Percentiles rank a stretch among this genome's conserved stretches.
These are phyloP conservation scores for Clavispora asparagi DNA, from an alignment of 805 yeast species.

Conservation along the genomic window DNA sequence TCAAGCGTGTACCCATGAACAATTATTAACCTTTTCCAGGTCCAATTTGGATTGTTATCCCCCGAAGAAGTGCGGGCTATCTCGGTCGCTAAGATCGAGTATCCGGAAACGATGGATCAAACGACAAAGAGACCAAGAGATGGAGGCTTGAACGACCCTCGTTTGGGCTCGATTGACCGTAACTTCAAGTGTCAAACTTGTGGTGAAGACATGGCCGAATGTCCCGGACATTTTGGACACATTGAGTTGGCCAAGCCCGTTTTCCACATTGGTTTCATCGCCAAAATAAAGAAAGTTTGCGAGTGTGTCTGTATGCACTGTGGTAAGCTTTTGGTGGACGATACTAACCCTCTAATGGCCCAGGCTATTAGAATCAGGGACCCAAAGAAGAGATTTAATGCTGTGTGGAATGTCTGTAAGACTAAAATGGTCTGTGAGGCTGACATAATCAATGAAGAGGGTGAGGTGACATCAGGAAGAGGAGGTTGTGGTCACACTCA, in stretches of 20 bases:
- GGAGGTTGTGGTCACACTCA: conserved; percentile 99
- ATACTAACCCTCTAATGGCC: conserved; percentile 73
- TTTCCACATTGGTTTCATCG: conserved; percentile 94
- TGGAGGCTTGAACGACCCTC: conserved; percentile 96
- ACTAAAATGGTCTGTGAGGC: conserved; percentile 95
- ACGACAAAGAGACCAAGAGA: conserved; percentile 91
- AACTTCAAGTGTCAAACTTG: conserved; percentile 98
- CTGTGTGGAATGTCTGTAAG: conserved; percentile 91
- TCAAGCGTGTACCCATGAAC: not conserved
- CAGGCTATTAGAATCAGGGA: conserved; percentile 86
- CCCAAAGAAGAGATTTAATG: conserved; percentile 93
- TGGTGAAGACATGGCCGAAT: conserved; percentile 98
- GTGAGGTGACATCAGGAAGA: conserved; percentile 51
- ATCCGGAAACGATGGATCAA: conserved; percentile 99
- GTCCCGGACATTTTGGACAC: conserved; percentile 99
- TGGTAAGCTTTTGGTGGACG: conserved; percentile 89
- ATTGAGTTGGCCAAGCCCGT: conserved; percentile 98
- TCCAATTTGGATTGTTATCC: conserved; percentile 94
- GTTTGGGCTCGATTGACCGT: conserved; percentile 95
- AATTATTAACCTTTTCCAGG: conserved; percentile 33
- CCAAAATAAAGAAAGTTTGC: conserved; percentile 90
- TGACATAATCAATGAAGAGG: conserved; percentile 61
- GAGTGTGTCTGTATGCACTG: conserved; percentile 99
- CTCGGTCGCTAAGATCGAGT: conserved; percentile 95
- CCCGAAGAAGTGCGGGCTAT: conserved; percentile 96